Evolutionary conservation across 805 yeast species (phyloP), one percentile per base, ranked within the genome.

Genomic region (Nakazawaea molendinolei): DNA sequence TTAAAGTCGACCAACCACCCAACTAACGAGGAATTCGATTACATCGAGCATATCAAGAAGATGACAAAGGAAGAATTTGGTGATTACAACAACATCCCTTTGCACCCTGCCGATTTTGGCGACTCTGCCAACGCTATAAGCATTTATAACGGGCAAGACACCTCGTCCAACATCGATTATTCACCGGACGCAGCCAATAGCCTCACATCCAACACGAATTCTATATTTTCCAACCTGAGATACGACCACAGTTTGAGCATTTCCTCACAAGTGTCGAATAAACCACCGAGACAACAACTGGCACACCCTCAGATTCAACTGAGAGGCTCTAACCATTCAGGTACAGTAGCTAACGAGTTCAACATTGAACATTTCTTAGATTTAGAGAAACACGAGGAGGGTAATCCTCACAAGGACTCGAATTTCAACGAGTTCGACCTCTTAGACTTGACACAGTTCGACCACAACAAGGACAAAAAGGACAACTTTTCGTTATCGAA

Each of bases 31-130:
- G 52, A 50, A 31, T 58, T 60, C 34, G 63, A 60, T 39, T 60
- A 60, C 40, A 56, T 60, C 19, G 61, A 56, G 34, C 65, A 60
- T 41, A 60, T 60, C 28, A 49, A 60, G 39, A 47, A 53, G 32
- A 56, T 58, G 27, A 56, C 64, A 15, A 53, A 52, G 34, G 60
- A 56, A 34, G 62, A 60, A 34, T 56, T 54, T 31, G 57, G 53
- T 8, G 44, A 50, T 18, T 55, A 51, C 31, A 44, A 51, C 17
- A 33, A 18, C 24, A 15, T 18, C 40, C 32, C 13, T 33, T 28
- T 28, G 18, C 23, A 39, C 34, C 23, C 18, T 23, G 33, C 17
- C 9, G 28, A 21, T n/a, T 33, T 15, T 26, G 26, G 20, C 16
- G 20, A 21, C 20, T 23, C 24, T 10, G n/a, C 53, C n/a, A 44